Conservation (phyloP, 83 land plant species). For the Picea engelmannii region DNA sequence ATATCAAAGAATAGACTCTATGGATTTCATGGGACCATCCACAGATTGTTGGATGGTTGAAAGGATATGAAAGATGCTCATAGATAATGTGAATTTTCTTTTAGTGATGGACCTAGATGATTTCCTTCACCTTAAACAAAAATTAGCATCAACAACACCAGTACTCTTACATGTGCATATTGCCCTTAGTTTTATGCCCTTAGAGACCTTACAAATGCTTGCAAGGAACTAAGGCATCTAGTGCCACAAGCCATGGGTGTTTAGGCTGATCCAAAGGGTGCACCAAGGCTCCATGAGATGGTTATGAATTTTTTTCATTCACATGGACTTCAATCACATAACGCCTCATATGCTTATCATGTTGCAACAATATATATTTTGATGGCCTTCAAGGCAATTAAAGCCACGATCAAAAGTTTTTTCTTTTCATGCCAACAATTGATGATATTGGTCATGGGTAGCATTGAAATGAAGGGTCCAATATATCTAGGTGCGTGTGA, state of each 20-base stretch:
- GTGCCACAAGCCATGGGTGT: no score
- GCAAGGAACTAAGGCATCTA: constrained; percentile 27
- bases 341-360: neutral
- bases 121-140: constrained; percentile 60
- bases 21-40: constrained; percentile 32
- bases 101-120: constrained; percentile 68
- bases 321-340: constrained; percentile 27
- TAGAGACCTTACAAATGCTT: constrained; percentile 30
- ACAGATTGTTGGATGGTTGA: constrained; percentile 61
- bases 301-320: no score
- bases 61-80: constrained; percentile 62
- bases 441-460: constrained; percentile 6
- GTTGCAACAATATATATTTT: constrained; percentile 48
- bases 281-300: no score
- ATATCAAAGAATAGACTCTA: constrained; percentile 26
- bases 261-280: no score
- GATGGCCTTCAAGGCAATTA: constrained; percentile 61
- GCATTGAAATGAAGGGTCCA: constrained; percentile 43
- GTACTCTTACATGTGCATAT: constrained; percentile 28
- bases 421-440: constrained; percentile 64
- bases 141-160: constrained; percentile 41
- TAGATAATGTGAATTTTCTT: constrained; percentile 50
- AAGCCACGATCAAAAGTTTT: constrained; percentile 55
- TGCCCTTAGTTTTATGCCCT: constrained; percentile 56
- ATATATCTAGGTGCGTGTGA: constrained; percentile 27